Conservation (phyloP, 768 basidiomycete genomes). For the Lentinula raphanica region DNA sequence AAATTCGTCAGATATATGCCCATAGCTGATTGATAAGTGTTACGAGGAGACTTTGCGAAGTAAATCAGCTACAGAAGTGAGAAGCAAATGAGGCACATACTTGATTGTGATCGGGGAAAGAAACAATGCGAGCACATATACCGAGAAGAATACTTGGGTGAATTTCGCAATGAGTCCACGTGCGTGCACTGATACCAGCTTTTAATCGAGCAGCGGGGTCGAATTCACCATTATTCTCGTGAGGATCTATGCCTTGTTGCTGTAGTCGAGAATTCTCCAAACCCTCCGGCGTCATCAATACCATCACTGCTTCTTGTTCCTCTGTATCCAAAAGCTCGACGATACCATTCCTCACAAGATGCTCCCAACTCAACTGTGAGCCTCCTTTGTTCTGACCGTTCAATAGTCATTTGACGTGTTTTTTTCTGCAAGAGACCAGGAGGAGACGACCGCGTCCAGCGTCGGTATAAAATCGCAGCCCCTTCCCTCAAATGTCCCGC, state of each 20-base stretch:
- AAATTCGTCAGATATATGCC: constrained; percentile 98
- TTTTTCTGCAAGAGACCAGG: constrained; percentile 86
- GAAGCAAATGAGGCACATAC: constrained; percentile 37
- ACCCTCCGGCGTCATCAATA: constrained; percentile 97
- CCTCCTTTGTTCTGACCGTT: constrained; percentile 54
- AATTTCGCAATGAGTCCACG: constrained; percentile 99
- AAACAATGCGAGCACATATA: constrained; percentile 97
- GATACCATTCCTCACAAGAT: constrained; percentile 80
- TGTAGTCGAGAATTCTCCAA: constrained; percentile 77
- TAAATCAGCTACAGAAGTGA: constrained; percentile 8
- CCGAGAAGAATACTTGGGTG: constrained; percentile 99
- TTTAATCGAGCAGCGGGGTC: constrained; percentile 89
- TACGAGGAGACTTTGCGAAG: constrained; percentile 83
- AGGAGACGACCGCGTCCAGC: constrained; percentile 95
- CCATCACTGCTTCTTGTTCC: constrained; percentile 99
- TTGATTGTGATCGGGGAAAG: constrained; percentile 99
- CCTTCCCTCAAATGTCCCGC: constrained; percentile 93
- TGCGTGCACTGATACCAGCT: constrained; percentile 77
- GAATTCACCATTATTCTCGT: constrained; percentile 61
- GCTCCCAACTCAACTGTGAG: constrained; percentile 77
- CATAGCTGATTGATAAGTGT: constrained; percentile 99
- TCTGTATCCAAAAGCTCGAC: constrained; percentile 96
- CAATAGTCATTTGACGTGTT: constrained; percentile 70
- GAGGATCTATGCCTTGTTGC: constrained; percentile 52
- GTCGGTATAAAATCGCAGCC: constrained; percentile 91